These are phyloP conservation scores for Fremontodendron californicum DNA, from an alignment of 345 rosid genomes.

Conservation along the genomic window DNA sequence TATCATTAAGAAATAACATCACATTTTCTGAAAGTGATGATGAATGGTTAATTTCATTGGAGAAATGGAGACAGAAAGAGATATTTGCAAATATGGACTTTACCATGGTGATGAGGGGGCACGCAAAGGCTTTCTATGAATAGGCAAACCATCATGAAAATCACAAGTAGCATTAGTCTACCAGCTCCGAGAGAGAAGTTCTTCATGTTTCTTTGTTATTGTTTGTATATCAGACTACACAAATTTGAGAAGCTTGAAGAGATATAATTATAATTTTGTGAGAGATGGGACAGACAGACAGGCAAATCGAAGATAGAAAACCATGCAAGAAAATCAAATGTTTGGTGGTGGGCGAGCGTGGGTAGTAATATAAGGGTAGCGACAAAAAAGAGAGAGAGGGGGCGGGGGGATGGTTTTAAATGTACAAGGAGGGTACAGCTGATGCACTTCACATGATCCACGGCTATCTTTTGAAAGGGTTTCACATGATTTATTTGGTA, in stretches of 20 bases:
- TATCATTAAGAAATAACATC: too few species aligned
- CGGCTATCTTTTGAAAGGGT: conserved; percentile 35
- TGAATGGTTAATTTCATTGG: background rate
- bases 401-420: conserved; percentile 23
- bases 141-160: conserved; percentile 22
- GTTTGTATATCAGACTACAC: background rate
- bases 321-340: conserved; percentile 9
- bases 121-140: conserved; percentile 15
- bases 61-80: background rate
- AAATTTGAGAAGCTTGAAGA: background rate
- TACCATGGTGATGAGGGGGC: conserved; percentile 18
- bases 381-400: background rate
- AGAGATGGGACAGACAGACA: background rate
- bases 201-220: conserved; percentile 17
- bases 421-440: conserved; percentile 27
- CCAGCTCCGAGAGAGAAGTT: background rate
- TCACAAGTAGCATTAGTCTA: conserved; percentile 12
- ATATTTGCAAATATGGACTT: background rate
- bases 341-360: background rate
- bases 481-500: conserved; percentile 30
- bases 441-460: conserved; percentile 72
- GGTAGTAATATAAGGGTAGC: conserved; percentile 4
- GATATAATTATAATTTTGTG: background rate
- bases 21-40: too few species aligned
- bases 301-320: conserved; percentile 4